These are phyloP conservation scores for Salix suchowensis DNA, from an alignment of 345 rosid genomes.

Conservation along the genomic window DNA sequence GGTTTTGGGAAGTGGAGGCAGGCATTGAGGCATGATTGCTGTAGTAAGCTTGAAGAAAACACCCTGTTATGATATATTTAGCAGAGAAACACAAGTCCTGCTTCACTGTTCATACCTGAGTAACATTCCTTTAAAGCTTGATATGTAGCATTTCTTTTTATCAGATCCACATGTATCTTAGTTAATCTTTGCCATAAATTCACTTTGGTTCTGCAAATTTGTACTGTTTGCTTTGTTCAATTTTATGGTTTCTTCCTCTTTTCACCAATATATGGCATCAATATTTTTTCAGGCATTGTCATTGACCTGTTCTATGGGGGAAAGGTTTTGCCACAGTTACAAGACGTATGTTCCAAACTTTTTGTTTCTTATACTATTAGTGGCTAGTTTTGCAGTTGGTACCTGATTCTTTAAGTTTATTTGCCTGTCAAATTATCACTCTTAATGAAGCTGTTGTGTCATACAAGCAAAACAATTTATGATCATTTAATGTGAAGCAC, in stretches of 20 bases:
- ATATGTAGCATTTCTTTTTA: neutral
- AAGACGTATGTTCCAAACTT: conserved; percentile 42
- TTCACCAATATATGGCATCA: conserved; percentile 14
- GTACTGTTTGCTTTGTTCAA: neutral
- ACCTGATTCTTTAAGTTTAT: neutral
- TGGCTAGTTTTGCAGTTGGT: neutral
- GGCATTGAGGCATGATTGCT: neutral
- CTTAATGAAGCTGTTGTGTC: too few species aligned
- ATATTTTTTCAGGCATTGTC: conserved; percentile 47
- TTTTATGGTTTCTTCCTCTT: neutral
- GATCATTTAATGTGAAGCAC: too few species aligned
- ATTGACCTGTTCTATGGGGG: conserved; percentile 74
- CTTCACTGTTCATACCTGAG: neutral
- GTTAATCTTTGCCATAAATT: neutral
- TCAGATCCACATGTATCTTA: neutral
- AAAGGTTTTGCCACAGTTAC: conserved; percentile 57
- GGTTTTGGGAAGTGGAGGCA: neutral
- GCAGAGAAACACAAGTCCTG: neutral
- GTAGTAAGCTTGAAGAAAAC: neutral
- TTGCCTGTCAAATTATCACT: too few species aligned
- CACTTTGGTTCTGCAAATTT: neutral
- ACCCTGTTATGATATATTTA: neutral
- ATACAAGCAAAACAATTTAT: too few species aligned
- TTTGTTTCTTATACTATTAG: neutral
- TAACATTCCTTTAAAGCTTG: neutral